Conservation (phyloP, 2,329 filamentous ascomycete species). For the Curvularia hawaiiensis region DNA sequence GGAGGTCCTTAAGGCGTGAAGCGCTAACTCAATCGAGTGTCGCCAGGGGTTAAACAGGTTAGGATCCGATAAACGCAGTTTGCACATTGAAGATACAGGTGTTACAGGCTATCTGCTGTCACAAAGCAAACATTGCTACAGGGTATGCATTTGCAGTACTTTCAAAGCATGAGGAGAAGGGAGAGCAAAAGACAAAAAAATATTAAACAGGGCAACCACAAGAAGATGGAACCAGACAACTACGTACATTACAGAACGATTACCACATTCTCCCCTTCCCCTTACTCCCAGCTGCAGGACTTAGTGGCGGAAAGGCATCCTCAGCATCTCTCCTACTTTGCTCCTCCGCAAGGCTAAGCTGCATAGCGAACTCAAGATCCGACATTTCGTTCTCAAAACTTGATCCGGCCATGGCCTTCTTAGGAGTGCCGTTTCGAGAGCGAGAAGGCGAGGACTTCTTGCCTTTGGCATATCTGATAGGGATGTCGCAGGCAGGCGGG, state of each 20-base stretch:
- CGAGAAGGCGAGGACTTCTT: slow-evolving; percentile 35
- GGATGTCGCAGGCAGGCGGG: slow-evolving; percentile 48
- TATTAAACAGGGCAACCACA: slow-evolving; percentile 1
- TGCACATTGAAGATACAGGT: neutral
- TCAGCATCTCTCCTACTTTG: slow-evolving; percentile 51
- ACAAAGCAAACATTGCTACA: neutral
- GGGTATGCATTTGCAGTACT: neutral
- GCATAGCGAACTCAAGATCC: slow-evolving; percentile 66
- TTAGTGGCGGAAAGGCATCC: slow-evolving; percentile 39
- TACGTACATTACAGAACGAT: neutral
- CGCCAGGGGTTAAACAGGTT: neutral
- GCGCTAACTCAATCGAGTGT: slow-evolving; percentile 4
- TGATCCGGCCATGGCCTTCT: slow-evolving; percentile 41
- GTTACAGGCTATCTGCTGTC: neutral
- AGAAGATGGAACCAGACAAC: neutral
- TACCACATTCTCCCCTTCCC: slow-evolving; percentile 39
- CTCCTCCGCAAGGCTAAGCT: slow-evolving; percentile 66
- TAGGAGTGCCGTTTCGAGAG: slow-evolving; percentile 32
- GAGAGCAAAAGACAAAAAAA: neutral
- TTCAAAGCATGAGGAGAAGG: neutral
- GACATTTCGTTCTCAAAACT: slow-evolving; percentile 54
- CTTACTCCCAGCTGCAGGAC: slow-evolving; percentile 27
- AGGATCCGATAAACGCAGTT: neutral
- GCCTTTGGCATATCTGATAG: slow-evolving; percentile 52
- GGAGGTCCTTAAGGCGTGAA: slow-evolving; percentile 1